Base-by-base conservation (phyloP, 192 early-diverging fungal species). In the Backusella macrospora region DNA sequence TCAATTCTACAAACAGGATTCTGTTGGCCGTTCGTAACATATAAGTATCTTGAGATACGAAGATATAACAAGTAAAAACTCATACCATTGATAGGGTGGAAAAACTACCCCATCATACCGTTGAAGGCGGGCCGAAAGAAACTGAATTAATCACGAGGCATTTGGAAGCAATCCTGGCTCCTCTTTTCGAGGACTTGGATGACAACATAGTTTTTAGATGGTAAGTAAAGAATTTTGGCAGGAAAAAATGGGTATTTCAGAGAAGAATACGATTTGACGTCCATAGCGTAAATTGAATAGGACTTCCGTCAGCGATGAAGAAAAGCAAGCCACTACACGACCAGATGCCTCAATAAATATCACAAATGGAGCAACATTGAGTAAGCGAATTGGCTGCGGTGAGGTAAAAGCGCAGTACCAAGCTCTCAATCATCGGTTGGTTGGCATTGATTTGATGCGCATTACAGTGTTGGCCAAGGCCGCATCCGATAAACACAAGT, bases 401-500 rank as follows among this genome's bases (percentile, higher is more conserved):
- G 67, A 69, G 26, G 67, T 46, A 43, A 69, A 69, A 48, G 67
- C 67, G 9, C 67, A 34, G 3, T 69, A 46, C 40, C 67, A 69
- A 46, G 46, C 46, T n/a, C 42, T 48, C 42, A 69, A 69, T 48
- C 67, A 69, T 29, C 42, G 46, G 37, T 48, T 69, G 13, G 43
- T 47, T 47, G 46, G 46, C n/a, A 69, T 47, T n/a, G 67, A 69
- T 69, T 9, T 69, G 43, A 46, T 69, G 43, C 67, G 67, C 67
- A 46, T 69, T 29, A 29, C 67, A 44, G 23, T 46, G 43, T 69
- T 69, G 42, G 67, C 67, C 67, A 69, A 69, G 43, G 67, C 5
- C n/a, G 67, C 67, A 46, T 23, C 46, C 6, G 67, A 69, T 48
- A 69, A 69, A 69, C 67, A 69, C 67, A 44, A 69, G 42, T 47